Evolutionary conservation across 2,329 filamentous ascomycete species (phyloP).

Genomic region (Calonectria multiphialidica): DNA sequence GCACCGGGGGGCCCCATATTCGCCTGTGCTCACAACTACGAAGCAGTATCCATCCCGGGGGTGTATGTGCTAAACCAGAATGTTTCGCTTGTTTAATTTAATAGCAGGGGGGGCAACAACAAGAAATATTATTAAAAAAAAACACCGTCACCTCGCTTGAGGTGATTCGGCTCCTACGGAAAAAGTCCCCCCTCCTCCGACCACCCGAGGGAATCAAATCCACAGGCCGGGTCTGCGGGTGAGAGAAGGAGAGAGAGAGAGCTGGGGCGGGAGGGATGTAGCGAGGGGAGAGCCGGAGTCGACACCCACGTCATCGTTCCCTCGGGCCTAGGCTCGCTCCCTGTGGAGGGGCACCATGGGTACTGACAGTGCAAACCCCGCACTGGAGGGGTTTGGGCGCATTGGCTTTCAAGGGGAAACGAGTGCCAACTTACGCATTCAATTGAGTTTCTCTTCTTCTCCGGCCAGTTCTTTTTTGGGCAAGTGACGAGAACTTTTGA

Average conservation of each 20-base stretch:
- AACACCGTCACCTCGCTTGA: background rate
- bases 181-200: background rate
- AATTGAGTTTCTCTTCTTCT: background rate
- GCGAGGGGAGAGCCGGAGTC: background rate
- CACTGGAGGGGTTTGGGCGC: background rate
- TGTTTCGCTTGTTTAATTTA: background rate
- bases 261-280: background rate
- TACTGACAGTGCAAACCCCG: background rate
- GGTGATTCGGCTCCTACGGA: background rate
- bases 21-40: constrained; percentile 52
- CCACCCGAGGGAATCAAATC: background rate
- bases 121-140: background rate
- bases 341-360: background rate
- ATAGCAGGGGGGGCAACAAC: background rate
- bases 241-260: background rate
- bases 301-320: background rate
- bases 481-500: too few relatives aligned
- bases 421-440: background rate
- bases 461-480: background rate
- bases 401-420: background rate
- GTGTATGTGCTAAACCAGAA: background rate
- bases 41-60: constrained; percentile 52
- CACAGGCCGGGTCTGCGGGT: background rate
- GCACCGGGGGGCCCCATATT: constrained; percentile 12
- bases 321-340: background rate